Conservation (phyloP, 306 rosid genomes). For the Citrullus colocynthis region DNA sequence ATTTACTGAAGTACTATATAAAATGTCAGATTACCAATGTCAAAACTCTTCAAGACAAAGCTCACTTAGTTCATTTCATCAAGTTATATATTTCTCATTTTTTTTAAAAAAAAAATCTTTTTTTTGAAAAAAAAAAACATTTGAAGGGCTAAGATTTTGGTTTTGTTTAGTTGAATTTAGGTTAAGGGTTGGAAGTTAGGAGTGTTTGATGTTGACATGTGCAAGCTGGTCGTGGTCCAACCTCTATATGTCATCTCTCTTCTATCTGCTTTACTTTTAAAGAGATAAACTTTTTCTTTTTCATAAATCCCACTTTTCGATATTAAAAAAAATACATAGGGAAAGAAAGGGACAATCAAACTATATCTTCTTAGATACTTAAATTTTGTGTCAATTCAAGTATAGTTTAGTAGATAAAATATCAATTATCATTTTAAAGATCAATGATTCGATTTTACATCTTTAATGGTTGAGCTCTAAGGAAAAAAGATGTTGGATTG, state of each 20-base stretch:
- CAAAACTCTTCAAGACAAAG: neutral
- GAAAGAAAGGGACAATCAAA: neutral
- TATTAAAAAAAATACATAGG: neutral
- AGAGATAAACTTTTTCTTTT: neutral
- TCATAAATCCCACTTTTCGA: neutral
- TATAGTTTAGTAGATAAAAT: neutral
- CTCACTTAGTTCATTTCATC: neutral
- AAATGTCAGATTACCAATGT: too few species aligned
- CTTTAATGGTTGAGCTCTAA: too few species aligned
- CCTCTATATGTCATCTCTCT: neutral
- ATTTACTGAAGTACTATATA: too few species aligned
- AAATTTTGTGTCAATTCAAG: too few species aligned
- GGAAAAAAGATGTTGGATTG: too few species aligned
- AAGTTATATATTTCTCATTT: neutral
- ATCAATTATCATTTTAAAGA: too few species aligned
- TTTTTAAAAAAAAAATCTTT: neutral
- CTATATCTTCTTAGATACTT: too few species aligned
- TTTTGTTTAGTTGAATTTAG: neutral
- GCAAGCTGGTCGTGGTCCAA: slow-evolving; percentile 5
- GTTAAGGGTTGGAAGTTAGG: neutral
- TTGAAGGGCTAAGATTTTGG: neutral
- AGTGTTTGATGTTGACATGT: neutral
- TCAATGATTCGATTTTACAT: neutral
- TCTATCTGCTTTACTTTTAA: neutral
- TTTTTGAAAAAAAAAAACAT: neutral